A percentile compares a stretch with the other conserved stretches of the same genome.
Evolutionary conservation across 2,329 filamentous ascomycete genomes (phyloP).

Genomic region (Xylariaceae sp.): DNA sequence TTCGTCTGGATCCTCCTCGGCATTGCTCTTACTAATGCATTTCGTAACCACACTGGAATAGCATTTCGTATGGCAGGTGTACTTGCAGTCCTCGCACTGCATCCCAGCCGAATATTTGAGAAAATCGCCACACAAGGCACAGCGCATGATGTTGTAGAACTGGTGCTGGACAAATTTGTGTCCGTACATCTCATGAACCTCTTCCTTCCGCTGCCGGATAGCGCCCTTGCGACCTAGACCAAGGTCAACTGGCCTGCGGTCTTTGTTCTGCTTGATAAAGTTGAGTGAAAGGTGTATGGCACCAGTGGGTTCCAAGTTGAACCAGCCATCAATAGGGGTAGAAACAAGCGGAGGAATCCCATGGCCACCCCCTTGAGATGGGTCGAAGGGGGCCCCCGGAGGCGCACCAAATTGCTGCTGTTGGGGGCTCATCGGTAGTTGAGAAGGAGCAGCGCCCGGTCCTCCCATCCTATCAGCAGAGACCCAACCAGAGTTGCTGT

Average conservation of each 20-base stretch:
- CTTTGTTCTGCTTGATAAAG: constrained; percentile 87
- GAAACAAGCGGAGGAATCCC: constrained; percentile 50
- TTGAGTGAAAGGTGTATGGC: constrained; percentile 87
- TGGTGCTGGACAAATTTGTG: constrained; percentile 99
- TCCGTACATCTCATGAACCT: constrained; percentile 96
- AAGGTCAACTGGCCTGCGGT: constrained; percentile 76
- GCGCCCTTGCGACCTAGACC: constrained; percentile 93
- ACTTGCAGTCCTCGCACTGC: constrained; percentile 99
- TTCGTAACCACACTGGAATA: constrained; percentile 97
- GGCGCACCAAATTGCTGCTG: constrained; percentile 41
- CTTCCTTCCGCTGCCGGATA: constrained; percentile 95
- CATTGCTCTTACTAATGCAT: constrained; percentile 99
- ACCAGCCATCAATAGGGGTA: constrained; percentile 85
- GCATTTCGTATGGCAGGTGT: constrained; percentile 97
- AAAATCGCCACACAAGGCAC: constrained; percentile 94
- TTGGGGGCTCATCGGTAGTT: constrained; percentile 56
- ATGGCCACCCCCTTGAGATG: constrained; percentile 31
- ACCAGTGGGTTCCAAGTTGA: constrained; percentile 90
- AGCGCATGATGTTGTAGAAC: constrained; percentile 99
- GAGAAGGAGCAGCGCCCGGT: constrained; percentile 42
- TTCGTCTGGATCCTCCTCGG: constrained; percentile 95
- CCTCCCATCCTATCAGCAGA: constrained; percentile 89
- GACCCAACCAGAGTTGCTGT: constrained; percentile 93
- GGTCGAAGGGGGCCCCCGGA: constrained; percentile 38
- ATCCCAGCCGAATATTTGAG: constrained; percentile 98